Evolutionary conservation across 2,329 filamentous ascomycete species (phyloP), one percentile per base, ranked within the genome.

Genomic region (Cercospora citrullina): DNA sequence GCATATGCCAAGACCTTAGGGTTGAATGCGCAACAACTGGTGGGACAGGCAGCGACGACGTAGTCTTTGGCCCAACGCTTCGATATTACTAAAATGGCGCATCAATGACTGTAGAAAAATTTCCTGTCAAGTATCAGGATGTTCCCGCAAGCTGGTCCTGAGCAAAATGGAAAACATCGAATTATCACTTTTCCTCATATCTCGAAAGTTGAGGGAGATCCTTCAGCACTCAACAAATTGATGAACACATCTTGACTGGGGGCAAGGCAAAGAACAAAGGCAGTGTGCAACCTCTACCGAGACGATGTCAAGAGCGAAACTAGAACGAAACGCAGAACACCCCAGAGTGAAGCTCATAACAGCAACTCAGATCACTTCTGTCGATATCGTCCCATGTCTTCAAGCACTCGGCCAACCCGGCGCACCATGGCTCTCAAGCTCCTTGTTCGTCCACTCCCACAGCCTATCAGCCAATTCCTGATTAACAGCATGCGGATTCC

Each of bases 361-460:
- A 21, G 21, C 21, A 26, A 26, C 21, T 23, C 53, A 58, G 3
- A 28, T n/a, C 53, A 58, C 7, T 30, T 58, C 26, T 58, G 26
- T 30, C 53, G 30, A 58, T 30, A 58, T 51, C 23, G 5, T 36
- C 14, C 18, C 3, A 60, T 60, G n/a, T 10, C 59, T 9, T 30
- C 23, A 39, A 28, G 18, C 18, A 53, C 63, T 42, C 30, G 69
- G 69, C 69, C 69, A 71, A 7, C 68, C 67, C 14, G 68, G 65
- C 51, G 33, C 69, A 14, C 65, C 68, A 67, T 68, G 66, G 42
- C 21, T n/a, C 26, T 42, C 67, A 16, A 77, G 45, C 63, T 76
- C 71, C 51, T 69, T 69, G 62, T 75, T 71, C n/a, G 75, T 77
- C 74, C 75, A 76, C 9, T 73, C 64, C 75, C 75, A 77, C 60